Evolutionary conservation across 2,329 filamentous ascomycete species (phyloP).

Genomic region (Colletotrichum sp.): DNA sequence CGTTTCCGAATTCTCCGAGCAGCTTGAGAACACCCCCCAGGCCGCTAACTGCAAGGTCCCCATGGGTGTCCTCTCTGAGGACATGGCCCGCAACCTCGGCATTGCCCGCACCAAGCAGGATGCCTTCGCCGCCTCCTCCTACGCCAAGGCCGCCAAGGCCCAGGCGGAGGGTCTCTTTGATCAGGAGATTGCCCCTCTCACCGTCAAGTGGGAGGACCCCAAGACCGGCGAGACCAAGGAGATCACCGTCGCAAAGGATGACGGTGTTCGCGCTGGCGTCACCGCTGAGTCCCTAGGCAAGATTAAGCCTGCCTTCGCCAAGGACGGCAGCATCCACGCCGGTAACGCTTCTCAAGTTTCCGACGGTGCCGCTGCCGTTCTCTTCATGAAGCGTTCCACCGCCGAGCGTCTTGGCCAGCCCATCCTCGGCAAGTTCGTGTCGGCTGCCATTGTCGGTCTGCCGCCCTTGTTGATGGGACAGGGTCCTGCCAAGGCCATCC

Average conservation of each 20-base stretch:
- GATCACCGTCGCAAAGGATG: slow-evolving; percentile 83
- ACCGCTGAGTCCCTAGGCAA: slow-evolving; percentile 89
- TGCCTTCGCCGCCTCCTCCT: slow-evolving; percentile 90
- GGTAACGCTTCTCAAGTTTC: slow-evolving; percentile 96
- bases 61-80: slow-evolving; percentile 92
- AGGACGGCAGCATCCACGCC: slow-evolving; percentile 92
- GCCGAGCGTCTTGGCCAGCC: slow-evolving; percentile 87
- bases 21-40: slow-evolving; percentile 80
- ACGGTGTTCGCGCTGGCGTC: slow-evolving; percentile 84
- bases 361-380: slow-evolving; percentile 91
- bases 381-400: slow-evolving; percentile 93
- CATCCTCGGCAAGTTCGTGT: slow-evolving; percentile 91
- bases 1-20: slow-evolving; percentile 90
- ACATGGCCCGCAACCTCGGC: slow-evolving; percentile 88
- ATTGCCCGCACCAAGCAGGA: slow-evolving; percentile 80
- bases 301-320: slow-evolving; percentile 88
- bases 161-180: slow-evolving; percentile 91
- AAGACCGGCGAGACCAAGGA: slow-evolving; percentile 87
- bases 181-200: slow-evolving; percentile 87
- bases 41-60: slow-evolving; percentile 96
- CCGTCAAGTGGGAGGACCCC: slow-evolving; percentile 86
- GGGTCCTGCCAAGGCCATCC: slow-evolving; percentile 95
- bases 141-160: slow-evolving; percentile 86
- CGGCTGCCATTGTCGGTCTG: slow-evolving; percentile 85
- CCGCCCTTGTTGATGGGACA: slow-evolving; percentile 94